A percentile compares a stretch with the other conserved stretches of the same genome.
These are phyloP conservation scores for Thraustochytrium striatum DNA, from an alignment of 352 stramenopile genomes.

Conservation along the genomic window DNA sequence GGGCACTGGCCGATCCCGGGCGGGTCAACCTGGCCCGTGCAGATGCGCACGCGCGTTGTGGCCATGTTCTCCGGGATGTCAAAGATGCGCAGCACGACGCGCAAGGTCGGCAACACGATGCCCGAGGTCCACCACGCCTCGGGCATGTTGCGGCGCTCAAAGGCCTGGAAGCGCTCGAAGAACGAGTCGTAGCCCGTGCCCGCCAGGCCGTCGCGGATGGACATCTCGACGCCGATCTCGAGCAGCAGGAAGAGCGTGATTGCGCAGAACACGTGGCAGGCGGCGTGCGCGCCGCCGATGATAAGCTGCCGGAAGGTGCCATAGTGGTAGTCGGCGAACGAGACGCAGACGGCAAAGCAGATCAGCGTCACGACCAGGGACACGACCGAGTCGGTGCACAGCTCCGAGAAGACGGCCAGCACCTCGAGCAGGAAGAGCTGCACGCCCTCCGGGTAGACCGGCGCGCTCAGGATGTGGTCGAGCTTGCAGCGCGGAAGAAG, in stretches of 20 bases:
- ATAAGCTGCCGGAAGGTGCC: slow-evolving; percentile 36
- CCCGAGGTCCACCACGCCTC: slow-evolving; percentile 33
- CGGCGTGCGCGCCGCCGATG: slow-evolving; percentile 50
- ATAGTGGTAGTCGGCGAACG: slow-evolving; percentile 53
- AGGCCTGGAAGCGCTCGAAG: slow-evolving; percentile 31
- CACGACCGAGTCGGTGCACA: slow-evolving; percentile 56
- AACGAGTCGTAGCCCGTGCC: slow-evolving; percentile 26
- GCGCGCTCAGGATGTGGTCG: slow-evolving; percentile 56
- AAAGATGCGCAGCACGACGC: slow-evolving; percentile 21
- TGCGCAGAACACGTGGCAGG: slow-evolving; percentile 56
- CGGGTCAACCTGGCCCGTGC: neutral
- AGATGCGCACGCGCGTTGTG: slow-evolving; percentile 23
- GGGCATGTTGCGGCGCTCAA: slow-evolving; percentile 40
- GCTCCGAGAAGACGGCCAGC: slow-evolving; percentile 56
- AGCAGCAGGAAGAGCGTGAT: slow-evolving; percentile 58
- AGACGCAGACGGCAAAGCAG: slow-evolving; percentile 48
- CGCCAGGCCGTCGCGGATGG: slow-evolving; percentile 55
- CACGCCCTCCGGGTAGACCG: slow-evolving; percentile 55
- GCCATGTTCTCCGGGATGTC: slow-evolving; percentile 44
- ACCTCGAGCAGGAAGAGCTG: slow-evolving; percentile 25
- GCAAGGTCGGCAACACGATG: neutral
- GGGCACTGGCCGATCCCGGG: slow-evolving; percentile 54
- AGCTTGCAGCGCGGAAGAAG: slow-evolving; percentile 78
- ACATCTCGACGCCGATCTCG: slow-evolving; percentile 58
- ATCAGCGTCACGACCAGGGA: slow-evolving; percentile 55